Conservation (phyloP, 106 monocot species). For the Narthecium ossifragum region DNA sequence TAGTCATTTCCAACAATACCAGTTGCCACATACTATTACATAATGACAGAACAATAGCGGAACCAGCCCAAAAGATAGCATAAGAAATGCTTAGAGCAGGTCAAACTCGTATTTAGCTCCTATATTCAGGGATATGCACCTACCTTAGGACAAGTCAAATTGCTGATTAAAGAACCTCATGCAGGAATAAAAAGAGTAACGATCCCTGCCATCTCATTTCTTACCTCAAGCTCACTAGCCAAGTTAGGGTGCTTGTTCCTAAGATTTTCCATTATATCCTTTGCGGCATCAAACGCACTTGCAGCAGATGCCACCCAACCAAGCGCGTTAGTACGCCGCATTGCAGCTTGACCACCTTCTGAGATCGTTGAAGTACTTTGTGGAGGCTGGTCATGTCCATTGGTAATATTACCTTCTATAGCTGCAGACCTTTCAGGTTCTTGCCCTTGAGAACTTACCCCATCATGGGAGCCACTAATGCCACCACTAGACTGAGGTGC, state of each 20-base stretch:
- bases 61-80: too few relatives aligned
- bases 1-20: too few relatives aligned
- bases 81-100: too few relatives aligned
- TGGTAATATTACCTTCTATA: conserved; percentile 39
- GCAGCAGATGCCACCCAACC: conserved; percentile 81
- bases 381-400: conserved; percentile 55
- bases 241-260: conserved; percentile 92
- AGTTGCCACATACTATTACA: too few relatives aligned
- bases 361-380: conserved; percentile 33
- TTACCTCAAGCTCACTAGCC: conserved; percentile 95
- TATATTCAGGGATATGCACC: too few relatives aligned
- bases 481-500: conserved; percentile 32
- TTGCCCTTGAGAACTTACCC: conserved; percentile 56
- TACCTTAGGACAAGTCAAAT: too few relatives aligned
- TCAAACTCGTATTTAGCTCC: too few relatives aligned
- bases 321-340: conserved; percentile 50
- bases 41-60: too few relatives aligned
- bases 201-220: background rate
- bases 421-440: conserved; percentile 55
- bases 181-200: too few relatives aligned
- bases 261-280: conserved; percentile 98
- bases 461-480: conserved; percentile 53
- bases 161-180: too few relatives aligned
- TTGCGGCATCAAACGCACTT: conserved; percentile 96
- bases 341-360: conserved; percentile 29